Evolutionary conservation across 768 basidiomycete species (phyloP), one percentile per base, ranked within the genome.

Genomic region (Lactifluus hygrophoroides): DNA sequence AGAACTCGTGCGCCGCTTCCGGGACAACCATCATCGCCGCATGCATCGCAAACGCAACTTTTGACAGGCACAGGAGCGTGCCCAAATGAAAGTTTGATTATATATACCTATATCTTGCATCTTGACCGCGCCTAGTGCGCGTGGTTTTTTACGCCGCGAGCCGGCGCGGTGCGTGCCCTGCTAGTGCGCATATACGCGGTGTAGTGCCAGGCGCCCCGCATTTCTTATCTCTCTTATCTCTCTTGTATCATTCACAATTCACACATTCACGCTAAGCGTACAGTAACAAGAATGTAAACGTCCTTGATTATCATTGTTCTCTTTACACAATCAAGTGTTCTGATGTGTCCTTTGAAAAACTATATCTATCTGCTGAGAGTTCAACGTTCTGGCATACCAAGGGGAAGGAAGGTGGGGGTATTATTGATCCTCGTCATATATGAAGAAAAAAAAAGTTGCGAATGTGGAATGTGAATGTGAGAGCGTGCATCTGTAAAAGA

Each of bases 81-180:
- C 10, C 17, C 25, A 1, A 27, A n/a, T 5, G 23, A 13, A 35
- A 4, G 11, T 37, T 23, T 11, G 10, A 14, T 27, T 6, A 13
- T 19, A 42, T 51, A 42, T 45, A 7, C 27, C 5, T 19, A 5
- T n/a, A 8, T 38, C 19, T 25, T 43, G 14, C 19, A 13, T n/a
- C 30, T 10, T 53, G 17, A 25, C 45, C 4, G 32, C 52, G 58
- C 58, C 52, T 27, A 49, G 52, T 25, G 46, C 58, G 47, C 28
- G 23, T 43, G 46, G n/a, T 30, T 19, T 27, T 11, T 9, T 9
- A 2, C 25, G 46, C 57, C 46, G 45, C 51, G 5, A 54, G 45
- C 51, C 23, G 57, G 16, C 16, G 17, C 32, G 32, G 34, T 25
- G 21, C 42, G 51, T 35, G 35, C 35, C 44, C 50, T 5, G 30